Conservation (phyloP, 805 yeast species). For the Phaffomyces thermotolerans region DNA sequence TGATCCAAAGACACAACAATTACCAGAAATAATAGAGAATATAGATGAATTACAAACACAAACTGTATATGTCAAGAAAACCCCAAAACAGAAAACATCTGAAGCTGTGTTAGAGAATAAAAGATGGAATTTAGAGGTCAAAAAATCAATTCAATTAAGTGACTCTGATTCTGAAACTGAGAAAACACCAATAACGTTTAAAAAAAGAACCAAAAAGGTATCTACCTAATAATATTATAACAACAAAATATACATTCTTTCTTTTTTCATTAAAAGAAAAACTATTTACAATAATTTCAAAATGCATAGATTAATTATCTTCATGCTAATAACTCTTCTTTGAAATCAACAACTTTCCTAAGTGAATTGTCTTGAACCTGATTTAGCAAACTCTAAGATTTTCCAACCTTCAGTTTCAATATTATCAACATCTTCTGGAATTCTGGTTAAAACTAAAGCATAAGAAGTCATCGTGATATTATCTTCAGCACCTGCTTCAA, state of each 20-base stretch:
- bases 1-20: neutral
- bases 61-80: neutral
- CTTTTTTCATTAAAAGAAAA: neutral
- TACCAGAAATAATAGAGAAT: neutral
- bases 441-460: slow-evolving; percentile 90
- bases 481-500: slow-evolving; percentile 94
- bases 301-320: neutral
- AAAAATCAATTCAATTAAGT: slow-evolving; percentile 12
- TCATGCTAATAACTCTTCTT: neutral
- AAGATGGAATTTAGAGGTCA: slow-evolving; percentile 22
- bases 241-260: neutral
- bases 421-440: slow-evolving; percentile 87
- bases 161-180: slow-evolving; percentile 11
- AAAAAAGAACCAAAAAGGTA: slow-evolving; percentile 14
- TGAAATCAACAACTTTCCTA: neutral
- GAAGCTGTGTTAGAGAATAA: slow-evolving; percentile 18
- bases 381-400: slow-evolving; percentile 88
- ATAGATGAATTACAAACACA: neutral
- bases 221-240: neutral
- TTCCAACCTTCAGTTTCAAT: slow-evolving; percentile 96
- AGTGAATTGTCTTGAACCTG: slow-evolving; percentile 76
- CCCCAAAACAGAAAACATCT: slow-evolving; percentile 1
- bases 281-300: slow-evolving; percentile 7
- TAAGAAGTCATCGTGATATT: slow-evolving; percentile 89
- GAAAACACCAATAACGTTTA: slow-evolving; percentile 10